Percentiles rank a stretch among this genome's conserved stretches.
Evolutionary conservation across 768 basidiomycete genomes (phyloP).

Genomic region (Cyathus striatus): DNA sequence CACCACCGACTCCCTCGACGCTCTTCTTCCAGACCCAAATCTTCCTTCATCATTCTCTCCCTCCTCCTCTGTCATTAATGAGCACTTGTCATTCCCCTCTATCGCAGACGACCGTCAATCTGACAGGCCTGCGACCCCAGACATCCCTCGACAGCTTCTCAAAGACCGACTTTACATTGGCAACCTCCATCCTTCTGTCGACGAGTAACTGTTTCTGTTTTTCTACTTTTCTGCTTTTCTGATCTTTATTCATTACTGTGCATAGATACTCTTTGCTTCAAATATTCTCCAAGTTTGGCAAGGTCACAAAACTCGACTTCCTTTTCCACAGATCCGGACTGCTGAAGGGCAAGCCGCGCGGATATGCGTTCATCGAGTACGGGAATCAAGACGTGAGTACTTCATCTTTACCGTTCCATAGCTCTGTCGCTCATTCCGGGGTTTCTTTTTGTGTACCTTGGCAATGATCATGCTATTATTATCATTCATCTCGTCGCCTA

Average conservation of each 20-base stretch:
- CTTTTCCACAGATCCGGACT: slow-evolving; percentile 92
- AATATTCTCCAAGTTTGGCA: slow-evolving; percentile 88
- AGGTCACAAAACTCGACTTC: slow-evolving; percentile 89
- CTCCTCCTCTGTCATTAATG: too few relatives aligned
- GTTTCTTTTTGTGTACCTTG: slow-evolving; percentile 18
- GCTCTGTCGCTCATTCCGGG: slow-evolving; percentile 43
- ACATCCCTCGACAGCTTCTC: slow-evolving; percentile 28
- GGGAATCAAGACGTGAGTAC: slow-evolving; percentile 70
- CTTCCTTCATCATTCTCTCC: too few relatives aligned
- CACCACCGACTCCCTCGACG: too few relatives aligned
- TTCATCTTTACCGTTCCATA: slow-evolving; percentile 6
- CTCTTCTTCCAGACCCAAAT: too few relatives aligned
- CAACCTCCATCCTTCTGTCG: slow-evolving; percentile 80
- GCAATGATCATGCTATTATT: too few relatives aligned
- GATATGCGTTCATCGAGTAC: slow-evolving; percentile 94
- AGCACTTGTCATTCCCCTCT: slow-evolving; percentile 18
- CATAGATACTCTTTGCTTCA: slow-evolving; percentile 82
- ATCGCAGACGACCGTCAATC: slow-evolving; percentile 7
- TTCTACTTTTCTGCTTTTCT: neutral
- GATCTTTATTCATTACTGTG: neutral
- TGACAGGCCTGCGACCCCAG: slow-evolving; percentile 10
- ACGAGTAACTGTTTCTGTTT: slow-evolving; percentile 59
- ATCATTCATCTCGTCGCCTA: too few relatives aligned
- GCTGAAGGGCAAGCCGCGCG: slow-evolving; percentile 87
- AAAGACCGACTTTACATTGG: slow-evolving; percentile 87